A percentile compares a stretch with the other conserved stretches of the same genome.
These are phyloP conservation scores for Lathyrus sativus DNA, from an alignment of 306 rosid genomes.

Conservation along the genomic window DNA sequence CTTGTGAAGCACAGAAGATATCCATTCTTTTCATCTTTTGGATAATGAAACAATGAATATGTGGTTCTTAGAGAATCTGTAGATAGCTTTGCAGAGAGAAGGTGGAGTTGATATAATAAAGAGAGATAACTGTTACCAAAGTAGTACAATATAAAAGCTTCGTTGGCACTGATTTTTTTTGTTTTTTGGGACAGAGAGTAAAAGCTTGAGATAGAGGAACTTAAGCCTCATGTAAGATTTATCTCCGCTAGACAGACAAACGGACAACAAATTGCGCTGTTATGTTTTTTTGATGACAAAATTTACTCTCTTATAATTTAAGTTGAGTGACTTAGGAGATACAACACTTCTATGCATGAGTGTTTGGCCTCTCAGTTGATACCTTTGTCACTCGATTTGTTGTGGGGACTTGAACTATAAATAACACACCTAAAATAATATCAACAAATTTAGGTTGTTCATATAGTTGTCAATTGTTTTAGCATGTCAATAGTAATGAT, in stretches of 20 bases:
- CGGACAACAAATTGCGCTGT: too few relatives aligned
- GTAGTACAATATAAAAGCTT: not conserved
- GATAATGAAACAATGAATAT: slow-evolving; percentile 32
- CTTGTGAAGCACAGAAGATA: slow-evolving; percentile 79
- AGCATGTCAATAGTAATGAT: slow-evolving; percentile 33
- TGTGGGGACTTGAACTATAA: slow-evolving; percentile 44
- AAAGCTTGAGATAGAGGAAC: slow-evolving; percentile 1
- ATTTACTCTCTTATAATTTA: too few relatives aligned
- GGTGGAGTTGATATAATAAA: slow-evolving; percentile 18
- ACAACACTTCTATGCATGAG: too few relatives aligned
- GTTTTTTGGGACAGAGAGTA: not conserved
- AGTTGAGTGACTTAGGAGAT: too few relatives aligned
- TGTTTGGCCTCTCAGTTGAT: not conserved
- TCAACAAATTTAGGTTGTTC: slow-evolving; percentile 23
- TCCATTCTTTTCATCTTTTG: slow-evolving; percentile 68
- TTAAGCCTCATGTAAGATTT: not conserved
- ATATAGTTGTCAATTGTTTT: slow-evolving; percentile 30
- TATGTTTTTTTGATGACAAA: too few relatives aligned
- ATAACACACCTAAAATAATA: slow-evolving; percentile 36
- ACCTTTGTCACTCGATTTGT: slow-evolving; percentile 3
- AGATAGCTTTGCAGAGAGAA: slow-evolving; percentile 31
- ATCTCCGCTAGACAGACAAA: too few relatives aligned
- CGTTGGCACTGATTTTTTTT: slow-evolving; percentile 17
- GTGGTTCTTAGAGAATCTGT: slow-evolving; percentile 52
- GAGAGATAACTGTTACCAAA: slow-evolving; percentile 30